These are phyloP conservation scores for Cordyceps sp. DNA, from an alignment of 2,329 filamentous ascomycete species.

Conservation along the genomic window DNA sequence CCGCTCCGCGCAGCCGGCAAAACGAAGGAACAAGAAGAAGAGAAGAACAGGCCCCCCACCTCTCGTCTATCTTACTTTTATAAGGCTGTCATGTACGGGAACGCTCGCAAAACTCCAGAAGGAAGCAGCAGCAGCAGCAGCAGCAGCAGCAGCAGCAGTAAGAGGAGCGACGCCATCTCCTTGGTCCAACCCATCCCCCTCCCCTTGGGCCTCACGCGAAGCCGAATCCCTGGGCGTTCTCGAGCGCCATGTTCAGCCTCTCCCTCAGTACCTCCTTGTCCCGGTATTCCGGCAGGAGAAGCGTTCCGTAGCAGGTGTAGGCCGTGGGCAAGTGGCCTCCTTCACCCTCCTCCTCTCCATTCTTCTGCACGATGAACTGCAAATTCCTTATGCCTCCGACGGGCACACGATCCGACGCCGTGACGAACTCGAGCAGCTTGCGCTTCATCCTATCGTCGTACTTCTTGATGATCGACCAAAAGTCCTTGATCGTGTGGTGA, in stretches of 20 bases:
- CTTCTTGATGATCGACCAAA: slow-evolving; percentile 64
- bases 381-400: slow-evolving; percentile 72
- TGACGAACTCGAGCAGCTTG: slow-evolving; percentile 81
- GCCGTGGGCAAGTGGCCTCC: slow-evolving; percentile 59
- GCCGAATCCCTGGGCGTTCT: slow-evolving; percentile 82
- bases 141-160: not conserved
- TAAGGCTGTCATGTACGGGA: not conserved
- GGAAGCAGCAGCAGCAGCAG: too few species aligned
- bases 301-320: slow-evolving; percentile 81
- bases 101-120: too few species aligned
- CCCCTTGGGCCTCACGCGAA: slow-evolving; percentile 36
- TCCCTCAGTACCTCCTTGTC: slow-evolving; percentile 51
- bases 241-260: slow-evolving; percentile 69
- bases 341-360: slow-evolving; percentile 43
- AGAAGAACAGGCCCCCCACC: too few species aligned
- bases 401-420: slow-evolving; percentile 77
- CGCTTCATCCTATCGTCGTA: slow-evolving; percentile 56
- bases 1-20: too few species aligned
- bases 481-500: slow-evolving; percentile 56
- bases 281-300: slow-evolving; percentile 72
- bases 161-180: too few species aligned
- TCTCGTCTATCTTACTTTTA: too few species aligned
- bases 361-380: slow-evolving; percentile 69
- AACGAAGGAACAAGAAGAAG: too few species aligned
- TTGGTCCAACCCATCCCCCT: not conserved